Evolutionary conservation across 805 yeast genomes (phyloP), one percentile per base, ranked within the genome.

Genomic region (Dipodascus geniculatus): DNA sequence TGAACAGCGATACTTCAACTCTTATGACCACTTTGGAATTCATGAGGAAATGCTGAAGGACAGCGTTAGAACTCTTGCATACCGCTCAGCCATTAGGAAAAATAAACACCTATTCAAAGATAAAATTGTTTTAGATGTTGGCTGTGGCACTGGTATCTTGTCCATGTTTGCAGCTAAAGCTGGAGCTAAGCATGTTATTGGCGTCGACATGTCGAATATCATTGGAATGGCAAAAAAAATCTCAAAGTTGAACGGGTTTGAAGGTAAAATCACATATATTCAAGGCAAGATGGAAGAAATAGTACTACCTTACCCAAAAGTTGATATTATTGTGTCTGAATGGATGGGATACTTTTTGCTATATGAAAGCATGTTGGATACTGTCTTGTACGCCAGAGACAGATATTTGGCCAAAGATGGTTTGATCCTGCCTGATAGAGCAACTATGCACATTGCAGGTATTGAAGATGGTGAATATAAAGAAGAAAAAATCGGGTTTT

Each of bases 41-140:
- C 99, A 93, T 67, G 99, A 95, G 72, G 98, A 91, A 71, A 93
- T 93, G 99, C 81, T 93, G 63, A 95, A 93, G 71, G 99, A 93
- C 69, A 79, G 87, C 51, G 87, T 88, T 23, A 82, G 99, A 69
- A 93, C 99, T 6, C 72, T 89, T 57, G 80, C 96, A 31, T 93
- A 93, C 73, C 77, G 98, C 64, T 84, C 85, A 58, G 96, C 97
- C 53, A 93, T 93, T 69, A 81, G 81, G 73, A 88, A 87, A 69
- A 93, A 93, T 75, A 83, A 83, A 63, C 85, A 84, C 61, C 72
- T 88, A 53, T 91, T 93, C 76, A 88, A 89, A 68, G 97, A 82
- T 70, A 93, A 93, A 74, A 72, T 91, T 57, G 99, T 93, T 4
- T 75, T 93, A 55, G 99, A 93, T 71, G 99, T 93, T 55, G 99